These are phyloP conservation scores for Sarcodon aspratus DNA, from an alignment of 768 basidiomycete genomes.

Conservation along the genomic window DNA sequence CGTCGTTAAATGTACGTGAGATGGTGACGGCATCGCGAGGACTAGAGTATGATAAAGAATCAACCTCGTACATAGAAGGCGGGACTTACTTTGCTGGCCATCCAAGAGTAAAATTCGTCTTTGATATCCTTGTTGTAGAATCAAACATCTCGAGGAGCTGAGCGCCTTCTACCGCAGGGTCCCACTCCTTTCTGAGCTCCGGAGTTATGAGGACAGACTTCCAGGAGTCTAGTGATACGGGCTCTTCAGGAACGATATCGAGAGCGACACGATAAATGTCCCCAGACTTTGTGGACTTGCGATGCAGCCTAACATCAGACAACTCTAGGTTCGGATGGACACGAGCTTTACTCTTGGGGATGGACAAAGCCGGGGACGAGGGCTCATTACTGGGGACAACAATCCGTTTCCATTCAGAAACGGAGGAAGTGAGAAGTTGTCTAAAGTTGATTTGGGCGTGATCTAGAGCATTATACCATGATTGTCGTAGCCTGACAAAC, in stretches of 20 bases:
- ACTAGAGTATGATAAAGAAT: constrained; percentile 25
- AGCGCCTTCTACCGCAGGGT: constrained; percentile 83
- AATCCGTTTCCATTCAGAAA: constrained; percentile 79
- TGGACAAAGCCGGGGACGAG: constrained; percentile 18
- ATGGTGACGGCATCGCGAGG: constrained; percentile 94
- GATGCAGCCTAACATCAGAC: constrained; percentile 68
- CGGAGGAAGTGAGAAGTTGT: constrained; percentile 60
- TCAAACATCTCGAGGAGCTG: constrained; percentile 81
- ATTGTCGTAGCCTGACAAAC: constrained; percentile 54
- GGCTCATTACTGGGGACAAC: constrained; percentile 25
- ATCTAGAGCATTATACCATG: constrained; percentile 70
- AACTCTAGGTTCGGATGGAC: constrained; percentile 41
- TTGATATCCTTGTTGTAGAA: constrained; percentile 71
- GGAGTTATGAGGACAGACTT: constrained; percentile 75
- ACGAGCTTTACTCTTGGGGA: constrained; percentile 54
- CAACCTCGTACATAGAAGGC: background rate
- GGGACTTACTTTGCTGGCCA: constrained; percentile 90
- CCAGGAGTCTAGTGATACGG: constrained; percentile 63
- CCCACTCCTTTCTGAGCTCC: constrained; percentile 86
- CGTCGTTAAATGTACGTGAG: constrained; percentile 72
- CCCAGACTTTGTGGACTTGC: constrained; percentile 54
- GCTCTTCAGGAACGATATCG: constrained; percentile 62
- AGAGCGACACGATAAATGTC: constrained; percentile 78
- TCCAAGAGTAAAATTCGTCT: constrained; percentile 86
- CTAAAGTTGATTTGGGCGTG: constrained; percentile 71